These are phyloP conservation scores for Fusarium sp. DNA, from an alignment of 2,329 filamentous ascomycete genomes.

Conservation along the genomic window DNA sequence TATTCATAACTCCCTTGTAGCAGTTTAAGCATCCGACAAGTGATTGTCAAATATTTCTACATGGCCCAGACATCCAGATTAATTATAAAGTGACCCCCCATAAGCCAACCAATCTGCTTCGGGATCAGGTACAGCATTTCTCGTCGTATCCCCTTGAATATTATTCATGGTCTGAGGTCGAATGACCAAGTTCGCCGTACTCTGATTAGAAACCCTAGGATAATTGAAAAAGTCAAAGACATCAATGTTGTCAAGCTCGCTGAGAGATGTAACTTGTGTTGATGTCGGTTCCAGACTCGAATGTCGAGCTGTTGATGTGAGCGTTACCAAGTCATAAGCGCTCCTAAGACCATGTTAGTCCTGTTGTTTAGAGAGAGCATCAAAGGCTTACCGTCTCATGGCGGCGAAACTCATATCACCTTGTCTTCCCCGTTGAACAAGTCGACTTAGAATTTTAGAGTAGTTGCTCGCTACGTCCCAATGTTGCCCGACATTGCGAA, in stretches of 20 bases:
- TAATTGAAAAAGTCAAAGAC: conserved; percentile 61
- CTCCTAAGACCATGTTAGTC: conserved; percentile 45
- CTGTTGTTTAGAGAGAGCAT: accelerated
- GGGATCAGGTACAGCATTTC: conserved; percentile 25
- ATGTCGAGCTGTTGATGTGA: conserved; percentile 52
- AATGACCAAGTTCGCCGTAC: conserved; percentile 12
- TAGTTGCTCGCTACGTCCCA: conserved; percentile 60
- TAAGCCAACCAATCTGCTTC: conserved; percentile 37
- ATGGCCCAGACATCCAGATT: neutral
- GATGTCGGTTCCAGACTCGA: conserved; percentile 55
- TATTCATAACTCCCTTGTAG: too few species aligned
- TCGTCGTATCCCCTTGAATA: conserved; percentile 4
- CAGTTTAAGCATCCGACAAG: neutral
- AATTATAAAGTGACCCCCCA: conserved; percentile 23
- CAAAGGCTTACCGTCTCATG: conserved; percentile 55
- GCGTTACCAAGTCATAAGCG: conserved; percentile 54
- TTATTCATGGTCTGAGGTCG: conserved; percentile 5
- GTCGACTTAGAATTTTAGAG: conserved; percentile 54
- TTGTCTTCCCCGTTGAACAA: conserved; percentile 53
- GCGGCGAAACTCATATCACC: conserved; percentile 52
- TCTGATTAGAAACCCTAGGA: conserved; percentile 49
- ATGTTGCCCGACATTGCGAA: conserved; percentile 56
- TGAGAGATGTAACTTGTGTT: conserved; percentile 53
- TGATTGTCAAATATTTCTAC: neutral
- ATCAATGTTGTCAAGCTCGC: conserved; percentile 58